Percentiles rank a stretch among this genome's conserved stretches.
phyloP scores from a whole-genome alignment of 441 rosid species.

The Pelargonium australe region DNA sequence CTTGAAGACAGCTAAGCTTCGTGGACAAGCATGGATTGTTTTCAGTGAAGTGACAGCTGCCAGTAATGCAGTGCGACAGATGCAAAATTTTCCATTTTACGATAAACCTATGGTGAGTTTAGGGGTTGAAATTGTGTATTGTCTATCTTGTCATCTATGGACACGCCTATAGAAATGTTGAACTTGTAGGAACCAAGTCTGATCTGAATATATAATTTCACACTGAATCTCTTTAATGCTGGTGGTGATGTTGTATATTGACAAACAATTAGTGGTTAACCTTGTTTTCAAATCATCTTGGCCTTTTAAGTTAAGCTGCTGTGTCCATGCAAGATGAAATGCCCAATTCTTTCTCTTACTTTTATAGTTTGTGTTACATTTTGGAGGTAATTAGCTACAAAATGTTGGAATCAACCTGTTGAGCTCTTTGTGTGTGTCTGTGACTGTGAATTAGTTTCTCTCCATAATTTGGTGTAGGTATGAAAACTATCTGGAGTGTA shows the following conservation, averaged over 20 bases:
- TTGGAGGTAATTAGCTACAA: neutral
- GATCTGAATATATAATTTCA: neutral
- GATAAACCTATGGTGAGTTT: slow-evolving; percentile 85
- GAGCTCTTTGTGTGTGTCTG: neutral
- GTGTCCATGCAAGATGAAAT: too few relatives aligned
- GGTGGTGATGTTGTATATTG: neutral
- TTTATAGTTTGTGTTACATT: too few relatives aligned
- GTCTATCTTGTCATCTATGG: neutral
- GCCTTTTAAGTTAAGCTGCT: too few relatives aligned
- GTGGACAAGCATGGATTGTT: slow-evolving; percentile 95
- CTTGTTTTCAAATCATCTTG: too few relatives aligned
- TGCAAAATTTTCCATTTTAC: slow-evolving; percentile 94
- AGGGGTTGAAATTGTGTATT: neutral
- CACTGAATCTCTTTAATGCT: neutral
- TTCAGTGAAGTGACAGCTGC: slow-evolving; percentile 87
- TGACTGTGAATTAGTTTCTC: neutral
- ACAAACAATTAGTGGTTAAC: neutral
- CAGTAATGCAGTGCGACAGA: slow-evolving; percentile 88
- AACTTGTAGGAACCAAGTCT: neutral
- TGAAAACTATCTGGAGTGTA: neutral
- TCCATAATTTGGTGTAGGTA: neutral
- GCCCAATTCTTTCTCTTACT: too few relatives aligned
- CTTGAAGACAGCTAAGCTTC: slow-evolving; percentile 85
- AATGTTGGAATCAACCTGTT: neutral
- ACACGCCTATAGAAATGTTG: neutral